phyloP scores from a whole-genome alignment of 768 basidiomycete genomes.

The Steccherinum ochraceum region DNA sequence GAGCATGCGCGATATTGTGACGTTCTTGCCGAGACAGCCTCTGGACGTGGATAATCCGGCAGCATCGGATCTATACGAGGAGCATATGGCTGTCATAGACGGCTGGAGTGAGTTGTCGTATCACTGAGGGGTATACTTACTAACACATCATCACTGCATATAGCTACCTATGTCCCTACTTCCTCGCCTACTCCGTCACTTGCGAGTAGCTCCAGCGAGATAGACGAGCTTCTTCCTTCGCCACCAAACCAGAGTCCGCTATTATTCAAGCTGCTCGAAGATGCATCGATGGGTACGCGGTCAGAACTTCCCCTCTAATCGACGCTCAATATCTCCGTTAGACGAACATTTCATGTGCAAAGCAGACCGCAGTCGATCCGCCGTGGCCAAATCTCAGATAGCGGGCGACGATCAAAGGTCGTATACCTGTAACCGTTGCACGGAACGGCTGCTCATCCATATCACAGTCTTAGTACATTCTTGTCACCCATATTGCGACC shows the following conservation, averaged over 20 bases:
- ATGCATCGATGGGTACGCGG: conserved; percentile 44
- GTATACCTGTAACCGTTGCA: no score
- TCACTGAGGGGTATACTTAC: no score
- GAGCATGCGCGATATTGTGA: no score
- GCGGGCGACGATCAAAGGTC: conserved; percentile 9
- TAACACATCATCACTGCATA: no score
- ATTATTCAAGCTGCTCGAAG: conserved; percentile 25
- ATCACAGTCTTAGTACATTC: conserved; percentile 33
- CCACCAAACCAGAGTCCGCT: conserved; percentile 36
- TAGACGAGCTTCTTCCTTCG: conserved; percentile 50
- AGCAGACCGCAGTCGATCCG: conserved; percentile 39
- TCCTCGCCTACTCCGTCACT: conserved; percentile 29
- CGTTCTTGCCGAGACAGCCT: no score
- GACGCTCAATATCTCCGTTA: conserved; percentile 18
- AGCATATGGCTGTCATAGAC: conserved; percentile 52
- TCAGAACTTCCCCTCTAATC: background rate
- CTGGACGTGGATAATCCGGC: no score
- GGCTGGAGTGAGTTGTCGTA: conserved; percentile 51
- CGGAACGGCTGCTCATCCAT: no score
- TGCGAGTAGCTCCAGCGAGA: conserved; percentile 33
- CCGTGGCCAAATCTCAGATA: conserved; percentile 2
- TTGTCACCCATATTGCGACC: conserved; percentile 25
- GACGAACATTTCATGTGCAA: conserved; percentile 53
- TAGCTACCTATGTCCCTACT: conserved; percentile 13
- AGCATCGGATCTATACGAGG: no score